Evolutionary conservation across 148 eudicot species (phyloP).

Genomic region (Heliamphora exappendiculata): DNA sequence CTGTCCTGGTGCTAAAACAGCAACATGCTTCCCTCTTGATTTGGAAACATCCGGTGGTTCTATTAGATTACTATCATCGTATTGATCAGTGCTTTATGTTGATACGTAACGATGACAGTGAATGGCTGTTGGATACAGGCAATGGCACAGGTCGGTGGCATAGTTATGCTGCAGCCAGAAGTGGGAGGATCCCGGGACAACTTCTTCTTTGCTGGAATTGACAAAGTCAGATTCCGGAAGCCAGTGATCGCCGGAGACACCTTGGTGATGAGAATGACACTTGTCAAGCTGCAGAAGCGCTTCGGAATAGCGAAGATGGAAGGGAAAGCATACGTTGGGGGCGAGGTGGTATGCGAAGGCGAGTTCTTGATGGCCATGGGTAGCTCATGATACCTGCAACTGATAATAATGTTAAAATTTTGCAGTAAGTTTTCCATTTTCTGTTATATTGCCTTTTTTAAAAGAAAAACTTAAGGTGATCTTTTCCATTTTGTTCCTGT

Average conservation of each 20-base stretch:
- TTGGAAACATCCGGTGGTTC: no score
- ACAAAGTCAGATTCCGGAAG: slow-evolving; percentile 91
- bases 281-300: slow-evolving; percentile 75
- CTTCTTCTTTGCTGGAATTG: slow-evolving; percentile 92
- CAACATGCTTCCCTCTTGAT: no score
- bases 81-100: neutral
- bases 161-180: slow-evolving; percentile 92
- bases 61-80: no score
- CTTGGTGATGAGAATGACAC: slow-evolving; percentile 84
- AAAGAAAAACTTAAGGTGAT: no score
- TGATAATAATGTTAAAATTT: neutral
- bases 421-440: slow-evolving; percentile 6
- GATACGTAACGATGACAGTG: neutral
- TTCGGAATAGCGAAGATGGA: slow-evolving; percentile 93
- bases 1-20: no score
- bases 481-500: no score
- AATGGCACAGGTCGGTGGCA: slow-evolving; percentile 95
- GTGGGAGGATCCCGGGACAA: slow-evolving; percentile 73
- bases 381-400: slow-evolving; percentile 21
- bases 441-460: neutral
- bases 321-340: slow-evolving; percentile 91
- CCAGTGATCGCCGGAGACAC: slow-evolving; percentile 94
- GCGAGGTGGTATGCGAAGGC: slow-evolving; percentile 87
- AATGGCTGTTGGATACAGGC: slow-evolving; percentile 43
- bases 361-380: slow-evolving; percentile 96